Conservation (phyloP, 2,329 filamentous ascomycete species). For the Chrysoporthe puriensis region DNA sequence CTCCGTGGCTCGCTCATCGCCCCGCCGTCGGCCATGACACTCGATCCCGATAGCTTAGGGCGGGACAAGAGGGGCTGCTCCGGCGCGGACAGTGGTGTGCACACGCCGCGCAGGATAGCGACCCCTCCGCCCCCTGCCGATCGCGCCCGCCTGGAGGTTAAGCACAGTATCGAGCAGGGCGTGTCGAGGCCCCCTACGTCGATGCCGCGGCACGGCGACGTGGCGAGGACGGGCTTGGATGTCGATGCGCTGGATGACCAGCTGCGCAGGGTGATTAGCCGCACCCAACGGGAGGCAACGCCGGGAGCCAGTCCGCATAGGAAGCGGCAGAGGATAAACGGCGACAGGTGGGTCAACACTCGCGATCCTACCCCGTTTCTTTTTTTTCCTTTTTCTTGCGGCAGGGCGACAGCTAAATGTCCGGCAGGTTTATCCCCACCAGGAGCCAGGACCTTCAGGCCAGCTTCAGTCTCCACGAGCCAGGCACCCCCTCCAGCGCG, state of each 20-base stretch:
- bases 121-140: constrained; percentile 42
- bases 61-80: constrained; percentile 23
- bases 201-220: constrained; percentile 42
- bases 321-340: constrained; percentile 64
- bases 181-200: constrained; percentile 41
- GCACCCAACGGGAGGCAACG: constrained; percentile 55
- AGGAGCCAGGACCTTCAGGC: constrained; percentile 90
- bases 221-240: constrained; percentile 48
- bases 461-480: constrained; percentile 90
- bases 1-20: background rate
- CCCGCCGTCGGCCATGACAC: constrained; percentile 17
- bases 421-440: constrained; percentile 86
- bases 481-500: constrained; percentile 89
- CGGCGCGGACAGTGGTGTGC: constrained; percentile 28
- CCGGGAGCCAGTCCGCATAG: constrained; percentile 59
- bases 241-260: constrained; percentile 55
- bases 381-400: too few species aligned
- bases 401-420: constrained; percentile 20
- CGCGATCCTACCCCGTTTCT: background rate
- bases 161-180: constrained; percentile 43
- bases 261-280: constrained; percentile 55
- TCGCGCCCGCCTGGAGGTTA: constrained; percentile 47
- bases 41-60: constrained; percentile 21
- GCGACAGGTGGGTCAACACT: constrained; percentile 57
- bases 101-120: constrained; percentile 32